Evolutionary conservation across 1,284 basidiomycete species (phyloP), one percentile per base, ranked within the genome.

Genomic region (Xanthoconium separans): DNA sequence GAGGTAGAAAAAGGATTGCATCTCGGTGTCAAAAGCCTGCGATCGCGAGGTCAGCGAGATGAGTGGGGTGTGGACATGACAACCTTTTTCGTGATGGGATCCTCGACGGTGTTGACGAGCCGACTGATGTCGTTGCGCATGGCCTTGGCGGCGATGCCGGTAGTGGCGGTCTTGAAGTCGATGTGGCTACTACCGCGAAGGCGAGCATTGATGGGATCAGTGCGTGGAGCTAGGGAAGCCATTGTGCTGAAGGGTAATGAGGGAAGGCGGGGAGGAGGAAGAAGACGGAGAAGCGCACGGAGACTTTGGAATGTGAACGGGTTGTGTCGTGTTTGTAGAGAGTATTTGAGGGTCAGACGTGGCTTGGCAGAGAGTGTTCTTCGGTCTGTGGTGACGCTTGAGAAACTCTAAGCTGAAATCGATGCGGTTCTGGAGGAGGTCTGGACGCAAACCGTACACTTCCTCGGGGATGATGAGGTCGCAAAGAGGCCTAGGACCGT

Each of bases 111-210:
- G 66, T 79, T 78, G 68, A 98, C 93, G 81, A 99, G 89, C 69
- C 85, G 85, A 74, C 92, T 91, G 76, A 99, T 89, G 80, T 99
- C 96, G 71, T 98, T 98, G 78, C 94, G 89, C 97, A 98, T 98
- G 56, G 95, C 83, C 80, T 98, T 98, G 64, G 95, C 93, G 39
- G 95, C 91, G 65, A 99, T 91, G 64, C 96, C 96, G 46, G 96
- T 98, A 54, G 95, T 97, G 61, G 96, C 96, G 40, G 94, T 96
- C 82, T 97, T 96, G 86, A 97, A 97, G 79, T 97, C 84, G 75
- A 88, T 83, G 72, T 89, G 84, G 64, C 80, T 81, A 56, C 80
- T 79, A 61, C 88, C 84, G 58, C 87, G 80, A 55, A 80, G 79
- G 62, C 86, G 82, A 69, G 82, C 77, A 62, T 78, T 83, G 79